Evolutionary conservation across 768 basidiomycete genomes (phyloP).

Genomic region (Tephrocybe sp.): DNA sequence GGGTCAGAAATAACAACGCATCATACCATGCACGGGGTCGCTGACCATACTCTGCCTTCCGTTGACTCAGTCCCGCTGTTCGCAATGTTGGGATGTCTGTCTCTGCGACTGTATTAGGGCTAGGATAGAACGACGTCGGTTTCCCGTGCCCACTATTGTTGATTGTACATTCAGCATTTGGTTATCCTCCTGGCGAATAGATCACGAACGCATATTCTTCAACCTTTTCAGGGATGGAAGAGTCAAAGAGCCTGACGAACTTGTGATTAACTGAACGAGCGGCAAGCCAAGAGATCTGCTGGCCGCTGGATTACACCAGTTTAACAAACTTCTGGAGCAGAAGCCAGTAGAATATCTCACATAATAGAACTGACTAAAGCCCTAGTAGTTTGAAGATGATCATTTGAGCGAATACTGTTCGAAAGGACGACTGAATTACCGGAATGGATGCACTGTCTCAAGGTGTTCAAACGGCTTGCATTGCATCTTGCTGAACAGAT

Average conservation of each 20-base stretch:
- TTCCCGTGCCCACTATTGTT: conserved; percentile 19
- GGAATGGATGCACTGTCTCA: conserved; percentile 81
- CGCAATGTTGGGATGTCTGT: conserved; percentile 61
- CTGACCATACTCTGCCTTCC: conserved; percentile 92
- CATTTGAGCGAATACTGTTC: not conserved
- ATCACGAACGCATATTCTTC: conserved; percentile 45
- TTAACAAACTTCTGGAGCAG: not conserved
- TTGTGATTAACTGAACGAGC: conserved; percentile 81
- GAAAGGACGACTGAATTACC: conserved; percentile 36
- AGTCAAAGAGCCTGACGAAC: conserved; percentile 77
- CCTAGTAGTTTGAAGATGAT: conserved; percentile 30
- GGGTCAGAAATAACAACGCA: not conserved
- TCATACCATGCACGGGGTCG: conserved; percentile 1
- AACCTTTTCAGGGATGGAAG: conserved; percentile 68
- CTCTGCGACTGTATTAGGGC: conserved; percentile 63
- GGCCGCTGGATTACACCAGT: conserved; percentile 59
- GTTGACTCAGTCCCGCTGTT: conserved; percentile 72
- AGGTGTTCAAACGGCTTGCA: conserved; percentile 80
- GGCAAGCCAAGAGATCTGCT: conserved; percentile 87
- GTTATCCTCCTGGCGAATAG: too few species aligned
- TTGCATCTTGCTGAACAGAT: conserved; percentile 60
- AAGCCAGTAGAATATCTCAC: conserved; percentile 34
- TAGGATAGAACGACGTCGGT: conserved; percentile 60
- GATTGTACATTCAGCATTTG: conserved; percentile 7
- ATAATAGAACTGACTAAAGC: conserved; percentile 74